Evolutionary conservation across 2,329 filamentous ascomycete genomes (phyloP), one percentile per base, ranked within the genome.

Genomic region (Alternaria ventricosa): DNA sequence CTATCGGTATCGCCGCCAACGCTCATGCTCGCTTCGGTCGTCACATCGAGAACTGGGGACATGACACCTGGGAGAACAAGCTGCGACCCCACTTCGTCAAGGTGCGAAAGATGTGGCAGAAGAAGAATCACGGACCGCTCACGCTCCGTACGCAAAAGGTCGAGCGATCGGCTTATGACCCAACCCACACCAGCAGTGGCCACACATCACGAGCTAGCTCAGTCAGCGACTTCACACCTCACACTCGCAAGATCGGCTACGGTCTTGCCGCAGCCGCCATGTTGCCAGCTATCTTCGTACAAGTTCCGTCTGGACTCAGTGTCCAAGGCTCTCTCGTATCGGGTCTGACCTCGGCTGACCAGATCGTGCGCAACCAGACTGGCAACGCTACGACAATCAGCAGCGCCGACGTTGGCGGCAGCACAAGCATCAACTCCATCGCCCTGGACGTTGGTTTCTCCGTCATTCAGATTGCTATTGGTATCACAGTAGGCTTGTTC

Each of bases 191-290:
- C 46, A 65, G 66, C 41, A 74, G 70, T 41, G 57, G 61, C 2
- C 67, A 67, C 15, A 64, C 61, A n/a, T 73, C 70, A 10, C 60
- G 67, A n/a, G 65, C 71, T 8, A 70, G 65, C 58, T 73, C 72
- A 7, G 60, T 74, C 46, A 69, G 66, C 59, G 71, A 73, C 18
- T 74, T 73, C 30, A 71, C 74, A 6, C 76, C 79, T 1, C 70
- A 74, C 28, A 66, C 67, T 1, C 78, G 79, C 23, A 80, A 80
- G 43, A 78, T 81, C 6, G 89, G 90, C 12, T 93, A 94, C 76
- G 92, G 91, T 2, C 87, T 97, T 3, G 94, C 94, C 0, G 93
- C 93, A 0, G 92, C 93, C 0, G 91, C 92, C 2, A 92, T 97
- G 85, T 82, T 97, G 10, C 94, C 94, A 0, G 94, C 91, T 6